Evolutionary conservation across 306 rosid species (phyloP).

Genomic region (Luffa aegyptiaca): DNA sequence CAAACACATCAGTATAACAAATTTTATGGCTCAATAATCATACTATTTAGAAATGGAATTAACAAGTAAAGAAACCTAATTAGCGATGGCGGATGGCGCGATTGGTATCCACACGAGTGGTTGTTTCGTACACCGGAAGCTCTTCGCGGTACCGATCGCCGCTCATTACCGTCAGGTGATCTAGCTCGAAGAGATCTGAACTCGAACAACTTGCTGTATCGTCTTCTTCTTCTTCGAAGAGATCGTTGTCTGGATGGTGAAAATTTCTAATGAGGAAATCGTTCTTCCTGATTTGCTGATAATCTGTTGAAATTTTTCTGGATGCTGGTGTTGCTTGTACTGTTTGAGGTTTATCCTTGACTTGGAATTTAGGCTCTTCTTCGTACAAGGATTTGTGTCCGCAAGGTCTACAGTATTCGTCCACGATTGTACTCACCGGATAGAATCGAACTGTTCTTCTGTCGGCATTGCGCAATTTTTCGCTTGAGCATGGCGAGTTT

Average conservation of each 20-base stretch:
- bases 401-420: constrained; percentile 48
- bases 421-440: constrained; percentile 71
- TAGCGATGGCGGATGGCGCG: constrained; percentile 58
- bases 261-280: constrained; percentile 29
- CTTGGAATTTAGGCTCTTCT: constrained; percentile 19
- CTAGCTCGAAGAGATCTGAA: constrained; percentile 94
- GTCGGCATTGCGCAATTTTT: constrained; percentile 34
- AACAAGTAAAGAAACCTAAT: constrained; percentile 22
- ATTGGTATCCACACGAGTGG: constrained; percentile 50
- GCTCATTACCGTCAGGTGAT: constrained; percentile 42
- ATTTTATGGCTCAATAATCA: not conserved
- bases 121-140: constrained; percentile 88
- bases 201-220: constrained; percentile 73
- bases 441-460: constrained; percentile 66
- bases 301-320: constrained; percentile 42
- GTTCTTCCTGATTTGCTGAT: constrained; percentile 30
- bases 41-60: not conserved
- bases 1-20: not conserved
- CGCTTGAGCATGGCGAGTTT: constrained; percentile 42
- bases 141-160: constrained; percentile 47
- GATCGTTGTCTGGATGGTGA: not conserved
- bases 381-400: constrained; percentile 53
- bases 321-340: constrained; percentile 37
- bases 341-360: constrained; percentile 21
- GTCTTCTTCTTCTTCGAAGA: constrained; percentile 20